phyloP scores from a whole-genome alignment of 73 alveolate species.

The Paraurostyla sp. region DNA sequence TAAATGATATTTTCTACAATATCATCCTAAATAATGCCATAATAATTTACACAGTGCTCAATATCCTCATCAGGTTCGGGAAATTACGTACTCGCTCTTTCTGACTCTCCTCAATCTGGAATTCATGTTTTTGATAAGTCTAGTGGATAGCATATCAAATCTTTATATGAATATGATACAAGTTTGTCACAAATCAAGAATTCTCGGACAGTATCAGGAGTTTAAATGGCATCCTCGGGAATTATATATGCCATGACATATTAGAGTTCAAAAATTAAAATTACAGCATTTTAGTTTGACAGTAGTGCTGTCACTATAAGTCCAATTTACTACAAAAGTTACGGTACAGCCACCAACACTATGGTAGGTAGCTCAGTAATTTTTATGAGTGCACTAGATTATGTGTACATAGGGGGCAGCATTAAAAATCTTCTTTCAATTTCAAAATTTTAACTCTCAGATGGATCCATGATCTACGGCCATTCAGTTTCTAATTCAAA shows the following conservation, averaged over 20 bases:
- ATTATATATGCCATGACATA: neutral
- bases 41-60: neutral
- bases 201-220: neutral
- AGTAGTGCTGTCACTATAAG: neutral
- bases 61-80: neutral
- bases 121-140: neutral
- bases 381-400: neutral
- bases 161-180: neutral
- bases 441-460: neutral
- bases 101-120: neutral
- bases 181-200: neutral
- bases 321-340: constrained; percentile 1
- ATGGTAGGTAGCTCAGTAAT: neutral
- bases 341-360: neutral
- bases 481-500: neutral
- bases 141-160: neutral
- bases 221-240: neutral
- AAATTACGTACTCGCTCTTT: neutral
- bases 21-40: neutral
- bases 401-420: neutral
- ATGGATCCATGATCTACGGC: neutral
- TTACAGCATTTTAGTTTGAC: neutral
- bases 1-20: neutral
- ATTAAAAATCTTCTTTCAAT: neutral
- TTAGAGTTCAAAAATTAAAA: neutral